Percentiles rank a stretch among this genome's conserved stretches.
phyloP scores from a whole-genome alignment of 345 rosid species.

The Syzygium aromaticum region DNA sequence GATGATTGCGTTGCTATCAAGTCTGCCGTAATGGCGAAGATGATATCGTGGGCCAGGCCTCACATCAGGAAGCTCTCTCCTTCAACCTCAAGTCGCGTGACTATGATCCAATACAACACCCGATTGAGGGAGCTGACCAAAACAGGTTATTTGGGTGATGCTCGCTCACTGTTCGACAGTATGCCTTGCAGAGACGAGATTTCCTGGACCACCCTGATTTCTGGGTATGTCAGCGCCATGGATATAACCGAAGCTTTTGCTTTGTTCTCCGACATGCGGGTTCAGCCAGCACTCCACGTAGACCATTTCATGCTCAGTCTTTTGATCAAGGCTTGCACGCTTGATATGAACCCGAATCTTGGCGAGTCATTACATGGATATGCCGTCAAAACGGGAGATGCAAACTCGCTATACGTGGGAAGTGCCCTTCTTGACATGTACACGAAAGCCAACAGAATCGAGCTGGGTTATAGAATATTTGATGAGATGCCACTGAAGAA shows the following conservation, averaged over 20 bases:
- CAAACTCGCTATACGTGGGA: conserved; percentile 62
- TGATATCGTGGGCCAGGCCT: not conserved
- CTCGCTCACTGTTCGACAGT: conserved; percentile 65
- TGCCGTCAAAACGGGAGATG: conserved; percentile 38
- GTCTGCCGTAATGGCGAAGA: not conserved
- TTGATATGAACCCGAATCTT: conserved; percentile 21
- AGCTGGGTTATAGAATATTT: conserved; percentile 47
- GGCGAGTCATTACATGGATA: conserved; percentile 70
- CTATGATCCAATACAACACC: conserved; percentile 23
- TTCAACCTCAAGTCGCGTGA: not conserved
- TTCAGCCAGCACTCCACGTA: conserved; percentile 31
- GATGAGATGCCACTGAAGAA: conserved; percentile 59
- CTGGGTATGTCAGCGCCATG: conserved; percentile 49
- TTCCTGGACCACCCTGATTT: conserved; percentile 72
- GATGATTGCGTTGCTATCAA: not conserved
- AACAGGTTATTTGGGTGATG: conserved; percentile 27
- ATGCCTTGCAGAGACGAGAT: conserved; percentile 56
- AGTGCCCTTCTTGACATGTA: conserved; percentile 73
- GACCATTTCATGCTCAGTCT: conserved; percentile 67
- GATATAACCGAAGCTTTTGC: conserved; percentile 43
- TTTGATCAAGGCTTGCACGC: conserved; percentile 66
- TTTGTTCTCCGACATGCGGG: conserved; percentile 58
- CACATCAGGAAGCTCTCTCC: not conserved
- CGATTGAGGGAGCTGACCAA: conserved; percentile 21
- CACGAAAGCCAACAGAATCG: conserved; percentile 34